Evolutionary conservation across 2,329 filamentous ascomycete species (phyloP).

Genomic region (Claviceps fusiformis): DNA sequence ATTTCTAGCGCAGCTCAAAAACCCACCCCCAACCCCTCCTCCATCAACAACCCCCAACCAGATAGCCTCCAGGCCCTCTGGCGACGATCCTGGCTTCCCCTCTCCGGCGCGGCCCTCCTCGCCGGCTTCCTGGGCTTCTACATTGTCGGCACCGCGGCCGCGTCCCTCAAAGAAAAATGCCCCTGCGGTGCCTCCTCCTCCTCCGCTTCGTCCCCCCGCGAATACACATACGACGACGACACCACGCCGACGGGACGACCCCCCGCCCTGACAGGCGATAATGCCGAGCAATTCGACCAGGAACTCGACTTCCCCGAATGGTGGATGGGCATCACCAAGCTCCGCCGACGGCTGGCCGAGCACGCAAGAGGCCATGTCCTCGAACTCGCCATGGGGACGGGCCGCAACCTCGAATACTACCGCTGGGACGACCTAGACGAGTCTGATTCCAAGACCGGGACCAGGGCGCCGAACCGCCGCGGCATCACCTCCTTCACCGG

Average conservation of each 20-base stretch:
- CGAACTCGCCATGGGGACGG: constrained; percentile 50
- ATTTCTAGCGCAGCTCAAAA: background rate
- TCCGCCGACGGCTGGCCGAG: constrained; percentile 35
- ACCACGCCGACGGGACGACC: constrained; percentile 34
- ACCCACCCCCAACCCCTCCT: background rate
- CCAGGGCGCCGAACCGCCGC: background rate
- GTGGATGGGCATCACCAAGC: constrained; percentile 38
- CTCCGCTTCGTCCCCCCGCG: constrained; percentile 9
- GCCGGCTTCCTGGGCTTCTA: constrained; percentile 34
- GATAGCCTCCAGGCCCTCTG: constrained; percentile 23
- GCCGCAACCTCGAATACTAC: constrained; percentile 46
- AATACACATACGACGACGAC: constrained; percentile 13
- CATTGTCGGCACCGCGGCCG: constrained; percentile 25
- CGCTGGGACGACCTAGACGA: constrained; percentile 33
- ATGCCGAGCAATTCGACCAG: constrained; percentile 43
- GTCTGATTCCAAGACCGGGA: background rate
- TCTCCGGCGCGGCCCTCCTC: constrained; percentile 32
- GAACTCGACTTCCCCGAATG: constrained; percentile 44
- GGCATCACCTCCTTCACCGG: constrained; percentile 44
- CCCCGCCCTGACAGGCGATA: constrained; percentile 28
- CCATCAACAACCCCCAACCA: constrained; percentile 12
- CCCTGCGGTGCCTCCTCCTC: constrained; percentile 6
- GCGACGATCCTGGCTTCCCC: constrained; percentile 27
- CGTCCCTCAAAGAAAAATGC: constrained; percentile 16
- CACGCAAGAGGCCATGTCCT: constrained; percentile 42